Evolutionary conservation across 2,329 filamentous ascomycete species (phyloP), one percentile per base, ranked within the genome.

Genomic region (Stachybotrys echinatus): DNA sequence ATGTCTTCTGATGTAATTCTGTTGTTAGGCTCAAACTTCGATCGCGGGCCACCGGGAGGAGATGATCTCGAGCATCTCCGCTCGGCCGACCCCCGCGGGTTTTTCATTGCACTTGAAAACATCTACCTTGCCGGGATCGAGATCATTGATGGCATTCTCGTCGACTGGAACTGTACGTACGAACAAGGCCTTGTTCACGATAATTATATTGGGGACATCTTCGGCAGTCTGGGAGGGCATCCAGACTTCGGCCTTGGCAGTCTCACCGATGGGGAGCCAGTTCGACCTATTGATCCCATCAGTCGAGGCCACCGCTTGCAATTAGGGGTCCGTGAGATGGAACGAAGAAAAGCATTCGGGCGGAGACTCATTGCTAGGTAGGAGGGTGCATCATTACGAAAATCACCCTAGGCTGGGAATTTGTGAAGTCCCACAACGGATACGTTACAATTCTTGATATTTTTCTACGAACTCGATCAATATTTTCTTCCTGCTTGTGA

Each of bases 131-230:
- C 84, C 0, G 87, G 86, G 1, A 72, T 85, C 4, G 71, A 82
- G 58, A 82, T 90, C 23, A 75, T 88, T 12, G 70, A 76, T 55
- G 85, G 84, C 2, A 84, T 90, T 50, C 51, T 88, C 12, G 51
- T 63, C 1, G 74, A 70, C 4, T 90, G 87, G 87, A 68, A 83
- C 39, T 62, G 63, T 14, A 82, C 70, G 0, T 89, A 84, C 56
- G 65, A 71, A 34, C 54, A 61, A 2, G 87, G 87, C 3, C 66
- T 89, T 38, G 62, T 70, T 52, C 68, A 84, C 0, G 69, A 62
- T 2, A 88, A 88, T 58, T 89, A 89, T 58, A 68, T 89, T 37
- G 85, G 85, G 6, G 85, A 88, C 60, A 84, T 89, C 48, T 84
- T 88, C 55, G 86, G 84, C 14, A 84, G 79, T 10, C 67, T 89